Evolutionary conservation across 345 rosid genomes (phyloP).

Genomic region (Melaleuca alternifolia): DNA sequence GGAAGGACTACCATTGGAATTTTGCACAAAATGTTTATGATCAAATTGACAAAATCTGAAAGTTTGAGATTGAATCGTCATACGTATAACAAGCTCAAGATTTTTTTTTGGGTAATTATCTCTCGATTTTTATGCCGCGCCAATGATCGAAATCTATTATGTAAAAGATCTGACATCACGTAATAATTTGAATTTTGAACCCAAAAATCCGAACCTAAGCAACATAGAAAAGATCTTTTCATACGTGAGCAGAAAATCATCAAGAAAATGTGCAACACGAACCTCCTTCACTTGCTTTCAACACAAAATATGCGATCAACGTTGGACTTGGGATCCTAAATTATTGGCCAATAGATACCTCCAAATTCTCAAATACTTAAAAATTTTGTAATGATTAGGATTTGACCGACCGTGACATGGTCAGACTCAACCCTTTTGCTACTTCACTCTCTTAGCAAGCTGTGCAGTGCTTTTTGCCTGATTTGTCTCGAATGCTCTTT

Average conservation of each 20-base stretch:
- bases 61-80: accelerated
- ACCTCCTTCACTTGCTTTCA: not conserved
- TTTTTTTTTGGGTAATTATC: not conserved
- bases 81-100: too few relatives aligned
- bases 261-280: not conserved
- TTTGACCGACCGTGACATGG: not conserved
- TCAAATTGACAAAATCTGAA: too few relatives aligned
- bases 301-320: not conserved
- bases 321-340: not conserved
- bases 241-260: not conserved
- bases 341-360: too few relatives aligned
- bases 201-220: not conserved
- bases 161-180: not conserved
- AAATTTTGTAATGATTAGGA: not conserved
- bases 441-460: not conserved
- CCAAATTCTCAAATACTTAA: not conserved
- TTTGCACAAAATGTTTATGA: accelerated
- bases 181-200: not conserved
- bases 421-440: not conserved
- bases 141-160: not conserved
- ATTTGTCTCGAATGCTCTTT: not conserved
- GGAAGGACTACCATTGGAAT: not conserved
- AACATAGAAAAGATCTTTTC: not conserved
- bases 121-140: not conserved
- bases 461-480: not conserved